These are phyloP conservation scores for Artemisia argyi DNA, from an alignment of 129 eudicot genomes.

Conservation along the genomic window DNA sequence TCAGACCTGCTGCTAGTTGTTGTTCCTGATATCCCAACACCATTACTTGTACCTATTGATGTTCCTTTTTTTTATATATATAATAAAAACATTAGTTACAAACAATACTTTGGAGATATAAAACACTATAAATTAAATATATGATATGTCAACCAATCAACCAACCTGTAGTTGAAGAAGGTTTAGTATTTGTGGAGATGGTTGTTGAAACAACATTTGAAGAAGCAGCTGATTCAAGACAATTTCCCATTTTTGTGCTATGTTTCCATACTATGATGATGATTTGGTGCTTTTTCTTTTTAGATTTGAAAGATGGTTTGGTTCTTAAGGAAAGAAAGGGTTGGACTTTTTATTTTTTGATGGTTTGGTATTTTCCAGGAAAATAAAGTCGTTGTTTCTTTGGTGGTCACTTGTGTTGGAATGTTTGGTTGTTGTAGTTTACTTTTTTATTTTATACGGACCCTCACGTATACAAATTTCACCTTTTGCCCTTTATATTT, in stretches of 20 bases:
- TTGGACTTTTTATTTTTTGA: no score
- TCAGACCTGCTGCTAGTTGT: slow-evolving; percentile 56
- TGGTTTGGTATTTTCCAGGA: no score
- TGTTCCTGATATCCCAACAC: slow-evolving; percentile 39
- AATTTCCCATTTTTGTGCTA: slow-evolving; percentile 52
- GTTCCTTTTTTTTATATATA: slow-evolving; percentile 28
- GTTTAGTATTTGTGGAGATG: slow-evolving; percentile 30
- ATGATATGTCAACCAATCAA: slow-evolving; percentile 5
- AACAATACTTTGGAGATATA: not conserved
- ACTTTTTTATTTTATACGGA: no score
- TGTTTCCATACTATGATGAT: no score
- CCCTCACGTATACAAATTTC: no score
- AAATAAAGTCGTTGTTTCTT: no score
- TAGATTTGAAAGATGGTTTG: no score
- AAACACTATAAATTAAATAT: not conserved
- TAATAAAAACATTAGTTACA: not conserved
- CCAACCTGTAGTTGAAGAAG: slow-evolving; percentile 54
- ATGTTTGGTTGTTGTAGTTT: no score
- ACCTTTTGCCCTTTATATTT: no score
- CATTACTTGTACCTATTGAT: slow-evolving; percentile 49
- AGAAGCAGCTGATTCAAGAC: slow-evolving; percentile 40
- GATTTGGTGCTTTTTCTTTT: no score
- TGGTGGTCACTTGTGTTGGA: no score
- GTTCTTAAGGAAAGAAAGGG: no score
- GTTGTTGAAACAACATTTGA: slow-evolving; percentile 30